Conservation (phyloP, 805 yeast genomes). For the Saccharomycopsis synnaedendra region DNA sequence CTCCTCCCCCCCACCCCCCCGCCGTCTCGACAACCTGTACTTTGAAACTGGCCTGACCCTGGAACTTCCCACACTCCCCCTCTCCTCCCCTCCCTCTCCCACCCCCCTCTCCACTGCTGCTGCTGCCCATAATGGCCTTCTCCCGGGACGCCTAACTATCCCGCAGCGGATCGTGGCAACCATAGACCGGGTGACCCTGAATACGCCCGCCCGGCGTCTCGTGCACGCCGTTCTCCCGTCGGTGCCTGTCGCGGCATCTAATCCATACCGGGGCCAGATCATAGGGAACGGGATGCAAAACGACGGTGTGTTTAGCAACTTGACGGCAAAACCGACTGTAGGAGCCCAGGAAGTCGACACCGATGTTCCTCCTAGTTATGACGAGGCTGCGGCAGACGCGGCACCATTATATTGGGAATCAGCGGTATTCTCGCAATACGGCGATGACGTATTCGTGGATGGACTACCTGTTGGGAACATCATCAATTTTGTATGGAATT, state of each 20-base stretch:
- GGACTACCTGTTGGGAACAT: constrained; percentile 92
- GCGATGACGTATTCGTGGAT: constrained; percentile 86
- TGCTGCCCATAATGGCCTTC: neutral
- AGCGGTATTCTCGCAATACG: constrained; percentile 65
- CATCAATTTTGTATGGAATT: constrained; percentile 85
- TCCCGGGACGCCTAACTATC: neutral
- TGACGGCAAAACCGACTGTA: constrained; percentile 68
- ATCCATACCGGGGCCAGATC: constrained; percentile 13
- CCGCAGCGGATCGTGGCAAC: neutral
- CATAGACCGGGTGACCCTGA: constrained; percentile 11
- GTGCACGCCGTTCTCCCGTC: constrained; percentile 10
- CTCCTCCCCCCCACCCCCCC: too few relatives aligned
- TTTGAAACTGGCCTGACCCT: too few relatives aligned
- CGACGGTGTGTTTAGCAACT: constrained; percentile 90
- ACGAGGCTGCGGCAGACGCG: constrained; percentile 88
- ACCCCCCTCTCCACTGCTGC: too few relatives aligned
- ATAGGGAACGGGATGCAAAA: constrained; percentile 27
- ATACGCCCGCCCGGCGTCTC: constrained; percentile 12
- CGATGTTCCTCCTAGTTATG: constrained; percentile 80
- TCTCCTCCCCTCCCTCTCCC: too few relatives aligned
- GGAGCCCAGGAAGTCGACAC: constrained; percentile 18
- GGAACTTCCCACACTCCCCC: too few relatives aligned
- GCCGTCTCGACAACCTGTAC: too few relatives aligned
- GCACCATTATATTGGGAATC: constrained; percentile 97
- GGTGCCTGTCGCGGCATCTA: neutral